Base-by-base conservation (phyloP, 805 yeast genomes). In the Hanseniaspora guilliermondii region DNA sequence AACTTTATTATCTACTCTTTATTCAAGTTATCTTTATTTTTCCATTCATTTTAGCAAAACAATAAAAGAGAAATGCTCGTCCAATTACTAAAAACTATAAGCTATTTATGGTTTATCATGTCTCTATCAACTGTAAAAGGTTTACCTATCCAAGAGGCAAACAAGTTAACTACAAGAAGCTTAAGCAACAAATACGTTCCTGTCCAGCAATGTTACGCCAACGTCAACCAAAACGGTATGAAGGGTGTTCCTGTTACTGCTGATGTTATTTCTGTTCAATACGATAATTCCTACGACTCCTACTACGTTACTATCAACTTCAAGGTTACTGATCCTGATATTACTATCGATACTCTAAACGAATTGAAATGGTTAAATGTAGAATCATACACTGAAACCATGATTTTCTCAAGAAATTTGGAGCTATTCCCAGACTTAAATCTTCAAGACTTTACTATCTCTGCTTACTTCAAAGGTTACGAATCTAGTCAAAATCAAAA, bases 191-290 rank as follows among this genome's bases (percentile, higher is more conserved):
- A 19, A n/a, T 32, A 3, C 9, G 39, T 21, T 12, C 41, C 41
- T 36, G 27, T 47, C 24, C 49, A 47, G 24, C 49, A 47, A 47
- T 47, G 49, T 36, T 36, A 36, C 33, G 41, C 49, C 16, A 36
- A n/a, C 14, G 41, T 47, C 5, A 47, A 14, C 27, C 25, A 47
- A 21, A 47, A 47, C 30, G 49, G 49, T 24, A 47, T 47, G 49
- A 47, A 47, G 21, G 53, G 53, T 41, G 47, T 49, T 52, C 57
- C 53, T 11, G 49, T 52, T 11, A 52, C 49, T n/a, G 52, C 46
- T 25, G 41, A 45, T 33, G 52, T 56, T 8, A 19, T 35, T 17
- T 45, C 39, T 40, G 19, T 52, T 25, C 17, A 24, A 12, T 45
- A 21, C 36, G 14, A 17, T 32, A 30, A 17, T 16, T 19, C 17